A percentile compares a stretch with the other conserved stretches of the same genome.
These are phyloP conservation scores for Eimeria falciformis DNA, from an alignment of 169 alveolate species.

Conservation along the genomic window DNA sequence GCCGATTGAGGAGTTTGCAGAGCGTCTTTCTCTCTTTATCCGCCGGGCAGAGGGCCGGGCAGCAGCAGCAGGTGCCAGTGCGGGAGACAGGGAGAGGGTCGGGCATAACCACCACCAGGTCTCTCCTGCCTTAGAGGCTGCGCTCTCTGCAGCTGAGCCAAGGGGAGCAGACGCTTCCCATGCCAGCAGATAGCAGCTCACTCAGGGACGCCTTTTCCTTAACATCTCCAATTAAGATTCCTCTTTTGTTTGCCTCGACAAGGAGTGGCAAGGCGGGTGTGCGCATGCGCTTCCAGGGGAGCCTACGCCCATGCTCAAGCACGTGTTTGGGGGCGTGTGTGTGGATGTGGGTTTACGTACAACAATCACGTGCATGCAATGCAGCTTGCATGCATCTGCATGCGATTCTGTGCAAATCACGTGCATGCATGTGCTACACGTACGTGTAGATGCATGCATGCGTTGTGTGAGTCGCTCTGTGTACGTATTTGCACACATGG, in stretches of 20 bases:
- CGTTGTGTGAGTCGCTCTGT: neutral
- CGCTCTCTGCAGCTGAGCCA: constrained; percentile 2
- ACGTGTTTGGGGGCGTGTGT: neutral
- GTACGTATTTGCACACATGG: neutral
- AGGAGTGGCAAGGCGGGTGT: too few species aligned
- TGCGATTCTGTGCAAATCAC: too few species aligned
- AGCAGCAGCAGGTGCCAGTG: constrained; percentile 16
- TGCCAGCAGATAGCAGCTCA: too few species aligned
- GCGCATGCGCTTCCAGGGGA: too few species aligned
- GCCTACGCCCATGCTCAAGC: neutral
- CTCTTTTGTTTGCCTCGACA: too few species aligned
- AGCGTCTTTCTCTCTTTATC: constrained; percentile 29
- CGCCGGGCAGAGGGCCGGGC: neutral
- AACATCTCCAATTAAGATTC: too few species aligned
- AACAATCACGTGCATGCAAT: neutral
- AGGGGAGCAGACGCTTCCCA: neutral
- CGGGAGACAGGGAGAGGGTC: neutral
- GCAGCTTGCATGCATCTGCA: neutral
- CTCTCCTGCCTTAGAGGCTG: neutral
- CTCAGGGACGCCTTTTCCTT: too few species aligned
- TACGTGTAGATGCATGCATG: neutral
- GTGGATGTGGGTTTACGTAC: neutral
- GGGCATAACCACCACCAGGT: too few species aligned
- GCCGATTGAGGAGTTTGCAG: constrained; percentile 42
- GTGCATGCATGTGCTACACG: too few species aligned